Conservation (phyloP, 2,329 filamentous ascomycete species). For the Fusarium sp. region DNA sequence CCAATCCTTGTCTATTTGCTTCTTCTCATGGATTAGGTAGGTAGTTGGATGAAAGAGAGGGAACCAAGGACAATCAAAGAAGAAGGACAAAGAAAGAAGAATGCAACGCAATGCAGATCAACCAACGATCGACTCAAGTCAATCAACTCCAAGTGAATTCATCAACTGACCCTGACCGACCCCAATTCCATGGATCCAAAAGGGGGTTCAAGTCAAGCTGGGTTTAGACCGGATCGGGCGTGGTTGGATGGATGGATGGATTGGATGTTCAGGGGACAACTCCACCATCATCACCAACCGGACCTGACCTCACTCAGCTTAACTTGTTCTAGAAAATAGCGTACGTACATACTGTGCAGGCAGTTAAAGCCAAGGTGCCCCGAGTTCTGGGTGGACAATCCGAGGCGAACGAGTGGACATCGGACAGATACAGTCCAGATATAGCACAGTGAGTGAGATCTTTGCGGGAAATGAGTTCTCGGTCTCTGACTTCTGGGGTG, state of each 20-base stretch:
- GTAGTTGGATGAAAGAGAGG: background rate
- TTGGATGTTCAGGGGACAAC: slow-evolving; percentile 18
- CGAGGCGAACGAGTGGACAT: slow-evolving; percentile 17
- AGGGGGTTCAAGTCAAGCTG: slow-evolving; percentile 40
- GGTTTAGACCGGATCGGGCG: slow-evolving; percentile 31
- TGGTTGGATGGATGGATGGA: background rate
- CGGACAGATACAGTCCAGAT: background rate
- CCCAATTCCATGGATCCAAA: slow-evolving; percentile 30
- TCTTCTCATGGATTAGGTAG: background rate
- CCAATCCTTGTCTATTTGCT: background rate
- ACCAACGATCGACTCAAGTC: slow-evolving; percentile 25
- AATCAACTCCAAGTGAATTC: slow-evolving; percentile 19
- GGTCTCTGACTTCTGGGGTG: slow-evolving; percentile 24
- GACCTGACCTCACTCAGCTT: slow-evolving; percentile 1
- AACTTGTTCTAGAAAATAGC: slow-evolving; percentile 27
- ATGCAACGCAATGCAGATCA: slow-evolving; percentile 16
- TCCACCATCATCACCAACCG: slow-evolving; percentile 25
- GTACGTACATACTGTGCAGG: slow-evolving; percentile 27
- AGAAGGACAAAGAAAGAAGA: background rate
- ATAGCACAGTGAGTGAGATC: slow-evolving; percentile 25
- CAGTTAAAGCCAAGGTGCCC: slow-evolving; percentile 9
- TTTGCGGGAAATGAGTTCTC: slow-evolving; percentile 40
- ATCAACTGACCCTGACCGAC: slow-evolving; percentile 10
- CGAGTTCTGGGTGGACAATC: slow-evolving; percentile 15
- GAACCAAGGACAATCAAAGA: slow-evolving; percentile 9